phyloP scores from a whole-genome alignment of 1,284 basidiomycete species.

The Rhodotorula sp. region DNA sequence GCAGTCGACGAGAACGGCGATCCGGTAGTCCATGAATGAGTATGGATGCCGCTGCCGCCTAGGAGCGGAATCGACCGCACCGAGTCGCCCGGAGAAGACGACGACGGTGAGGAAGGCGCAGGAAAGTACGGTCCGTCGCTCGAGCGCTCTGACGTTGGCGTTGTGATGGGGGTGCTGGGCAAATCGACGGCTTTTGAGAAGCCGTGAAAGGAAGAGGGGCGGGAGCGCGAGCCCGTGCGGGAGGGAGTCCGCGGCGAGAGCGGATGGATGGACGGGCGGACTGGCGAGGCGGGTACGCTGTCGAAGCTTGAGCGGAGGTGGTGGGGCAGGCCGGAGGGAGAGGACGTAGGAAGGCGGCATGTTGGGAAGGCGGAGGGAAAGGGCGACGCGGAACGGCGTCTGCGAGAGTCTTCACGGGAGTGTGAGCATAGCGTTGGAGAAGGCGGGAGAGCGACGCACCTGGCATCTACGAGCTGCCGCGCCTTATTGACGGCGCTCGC shows the following conservation, averaged over 20 bases:
- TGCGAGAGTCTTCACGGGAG: slow-evolving; percentile 13
- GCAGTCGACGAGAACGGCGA: neutral
- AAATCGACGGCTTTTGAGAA: no score
- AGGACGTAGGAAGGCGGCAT: neutral
- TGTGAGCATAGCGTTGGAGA: neutral
- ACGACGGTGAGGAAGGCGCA: neutral
- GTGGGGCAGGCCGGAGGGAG: slow-evolving; percentile 7
- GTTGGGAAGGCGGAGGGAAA: slow-evolving; percentile 18
- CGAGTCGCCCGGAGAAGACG: neutral
- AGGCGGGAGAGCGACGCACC: neutral
- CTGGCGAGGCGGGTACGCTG: neutral
- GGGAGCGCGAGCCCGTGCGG: no score
- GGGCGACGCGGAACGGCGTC: slow-evolving; percentile 22
- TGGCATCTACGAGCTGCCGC: slow-evolving; percentile 23
- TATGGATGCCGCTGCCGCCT: neutral
- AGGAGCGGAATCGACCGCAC: neutral
- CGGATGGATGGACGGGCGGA: neutral
- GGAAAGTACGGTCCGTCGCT: no score
- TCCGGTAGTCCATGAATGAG: no score
- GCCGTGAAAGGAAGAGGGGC: no score
- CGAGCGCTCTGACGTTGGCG: no score
- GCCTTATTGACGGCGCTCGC: slow-evolving; percentile 23
- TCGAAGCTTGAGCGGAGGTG: neutral
- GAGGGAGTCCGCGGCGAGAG: neutral
- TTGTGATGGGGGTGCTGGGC: no score